Evolutionary conservation across 1,139 yeast species (phyloP).

Genomic region (Nakaseomyces bracarensis): DNA sequence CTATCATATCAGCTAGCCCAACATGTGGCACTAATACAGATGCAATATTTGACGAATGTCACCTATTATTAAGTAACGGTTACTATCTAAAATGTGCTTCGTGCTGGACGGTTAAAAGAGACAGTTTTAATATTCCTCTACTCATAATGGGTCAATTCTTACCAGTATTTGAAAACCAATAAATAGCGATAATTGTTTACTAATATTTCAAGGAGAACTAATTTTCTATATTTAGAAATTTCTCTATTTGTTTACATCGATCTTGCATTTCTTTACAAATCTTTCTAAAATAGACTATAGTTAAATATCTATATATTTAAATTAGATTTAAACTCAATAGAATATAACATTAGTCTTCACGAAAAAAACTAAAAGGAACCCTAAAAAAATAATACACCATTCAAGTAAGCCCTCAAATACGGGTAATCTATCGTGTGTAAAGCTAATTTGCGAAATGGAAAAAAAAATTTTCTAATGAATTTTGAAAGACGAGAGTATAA

Average conservation of each 20-base stretch:
- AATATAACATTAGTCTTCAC: background rate
- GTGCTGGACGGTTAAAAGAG: slow-evolving; percentile 83
- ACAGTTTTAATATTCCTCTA: slow-evolving; percentile 88
- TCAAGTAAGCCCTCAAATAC: background rate
- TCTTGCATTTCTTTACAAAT: background rate
- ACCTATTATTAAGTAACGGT: slow-evolving; percentile 43
- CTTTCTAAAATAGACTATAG: background rate
- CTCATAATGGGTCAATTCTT: slow-evolving; percentile 85
- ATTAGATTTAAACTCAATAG: too few relatives aligned
- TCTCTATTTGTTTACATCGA: background rate
- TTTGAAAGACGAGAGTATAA: slow-evolving; percentile 6
- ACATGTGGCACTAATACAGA: slow-evolving; percentile 6
- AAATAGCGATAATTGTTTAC: background rate
- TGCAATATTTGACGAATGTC: slow-evolving; percentile 56
- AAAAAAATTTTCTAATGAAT: too few relatives aligned
- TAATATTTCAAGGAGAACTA: too few relatives aligned
- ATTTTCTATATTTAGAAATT: too few relatives aligned
- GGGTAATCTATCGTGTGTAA: background rate
- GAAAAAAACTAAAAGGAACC: background rate
- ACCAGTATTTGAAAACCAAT: slow-evolving; percentile 43
- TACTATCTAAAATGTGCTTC: slow-evolving; percentile 50
- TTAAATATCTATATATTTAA: too few relatives aligned
- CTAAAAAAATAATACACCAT: background rate
- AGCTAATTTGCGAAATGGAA: background rate
- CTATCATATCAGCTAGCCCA: slow-evolving; percentile 2